Conservation (phyloP, 352 stramenopile species). For the Phytophthora cryptogea region DNA sequence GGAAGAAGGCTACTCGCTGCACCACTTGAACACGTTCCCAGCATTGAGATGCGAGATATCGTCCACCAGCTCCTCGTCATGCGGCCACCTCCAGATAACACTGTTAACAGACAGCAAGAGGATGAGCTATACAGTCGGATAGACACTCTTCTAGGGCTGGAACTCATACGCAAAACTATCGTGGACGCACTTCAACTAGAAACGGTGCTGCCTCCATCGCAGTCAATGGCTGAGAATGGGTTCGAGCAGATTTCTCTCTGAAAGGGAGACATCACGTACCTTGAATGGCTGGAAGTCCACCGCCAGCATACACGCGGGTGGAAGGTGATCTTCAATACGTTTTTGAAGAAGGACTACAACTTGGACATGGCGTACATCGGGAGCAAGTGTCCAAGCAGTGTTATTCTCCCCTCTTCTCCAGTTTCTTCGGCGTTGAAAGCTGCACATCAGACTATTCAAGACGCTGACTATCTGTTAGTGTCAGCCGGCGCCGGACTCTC, state of each 20-base stretch:
- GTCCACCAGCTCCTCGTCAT: neutral
- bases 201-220: conserved; percentile 1
- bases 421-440: conserved; percentile 31
- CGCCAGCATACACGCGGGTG: conserved; percentile 33
- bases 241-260: conserved; percentile 55
- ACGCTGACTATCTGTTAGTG: conserved; percentile 67
- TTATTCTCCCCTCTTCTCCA: conserved; percentile 25
- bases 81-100: neutral
- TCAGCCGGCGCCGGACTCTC: conserved; percentile 56
- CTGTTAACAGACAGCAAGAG: conserved; percentile 18
- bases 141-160: conserved; percentile 29
- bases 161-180: conserved; percentile 27
- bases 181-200: conserved; percentile 26
- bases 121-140: conserved; percentile 44
- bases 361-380: conserved; percentile 50
- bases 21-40: neutral
- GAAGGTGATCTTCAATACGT: conserved; percentile 79
- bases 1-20: neutral
- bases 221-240: neutral
- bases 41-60: neutral
- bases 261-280: conserved; percentile 77
- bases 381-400: conserved; percentile 19
- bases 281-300: conserved; percentile 52
- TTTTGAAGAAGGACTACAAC: conserved; percentile 56
- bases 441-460: conserved; percentile 43